These are phyloP conservation scores for Claviceps sp. DNA, from an alignment of 2,329 filamentous ascomycete species.

Conservation along the genomic window DNA sequence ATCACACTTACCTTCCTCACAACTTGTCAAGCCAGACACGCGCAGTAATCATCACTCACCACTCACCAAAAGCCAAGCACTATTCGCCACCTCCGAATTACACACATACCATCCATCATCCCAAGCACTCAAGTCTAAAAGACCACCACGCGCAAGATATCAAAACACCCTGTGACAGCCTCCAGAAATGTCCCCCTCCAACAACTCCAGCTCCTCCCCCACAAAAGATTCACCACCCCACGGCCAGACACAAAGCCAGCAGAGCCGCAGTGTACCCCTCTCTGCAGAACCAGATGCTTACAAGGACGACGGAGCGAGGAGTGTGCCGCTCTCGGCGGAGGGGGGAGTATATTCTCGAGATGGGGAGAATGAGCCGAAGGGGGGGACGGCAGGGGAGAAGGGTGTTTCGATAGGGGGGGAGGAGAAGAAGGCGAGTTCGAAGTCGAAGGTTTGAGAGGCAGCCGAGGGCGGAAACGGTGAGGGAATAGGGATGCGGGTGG, in stretches of 20 bases:
- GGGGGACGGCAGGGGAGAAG: constrained; percentile 2
- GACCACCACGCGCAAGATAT: too few relatives aligned
- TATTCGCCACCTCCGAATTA: too few relatives aligned
- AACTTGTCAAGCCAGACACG: too few relatives aligned
- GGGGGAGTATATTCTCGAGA: constrained; percentile 3
- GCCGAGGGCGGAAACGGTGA: background rate
- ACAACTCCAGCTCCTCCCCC: background rate
- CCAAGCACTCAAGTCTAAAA: too few relatives aligned
- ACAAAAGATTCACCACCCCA: background rate
- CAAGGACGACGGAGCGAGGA: background rate
- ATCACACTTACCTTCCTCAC: too few relatives aligned
- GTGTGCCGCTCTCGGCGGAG: constrained; percentile 5
- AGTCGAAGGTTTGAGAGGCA: background rate
- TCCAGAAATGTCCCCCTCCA: background rate
- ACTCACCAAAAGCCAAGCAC: too few relatives aligned
- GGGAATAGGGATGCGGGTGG: background rate
- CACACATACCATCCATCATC: too few relatives aligned
- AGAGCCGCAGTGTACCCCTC: background rate
- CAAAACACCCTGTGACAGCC: too few relatives aligned
- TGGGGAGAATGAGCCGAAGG: constrained; percentile 3
- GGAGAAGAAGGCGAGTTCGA: background rate
- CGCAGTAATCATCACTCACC: too few relatives aligned
- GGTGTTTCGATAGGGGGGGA: background rate
- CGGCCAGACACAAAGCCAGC: background rate
- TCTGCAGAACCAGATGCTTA: constrained; percentile 3